phyloP scores from a whole-genome alignment of 2,329 filamentous ascomycete species.

The Plenodomus tracheiphilus region DNA sequence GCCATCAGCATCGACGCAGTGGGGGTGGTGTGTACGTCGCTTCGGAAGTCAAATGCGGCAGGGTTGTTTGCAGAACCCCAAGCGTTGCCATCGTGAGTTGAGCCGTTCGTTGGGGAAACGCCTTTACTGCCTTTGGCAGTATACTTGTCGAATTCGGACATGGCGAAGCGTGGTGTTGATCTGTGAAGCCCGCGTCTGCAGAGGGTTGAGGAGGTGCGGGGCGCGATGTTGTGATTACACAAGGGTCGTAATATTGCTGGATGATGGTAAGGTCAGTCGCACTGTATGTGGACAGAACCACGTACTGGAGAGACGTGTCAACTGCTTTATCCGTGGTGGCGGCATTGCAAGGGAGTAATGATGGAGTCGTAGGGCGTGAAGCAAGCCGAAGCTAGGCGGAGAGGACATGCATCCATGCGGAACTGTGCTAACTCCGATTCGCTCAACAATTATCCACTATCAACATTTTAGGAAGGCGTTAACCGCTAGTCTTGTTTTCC shows the following conservation, averaged over 20 bases:
- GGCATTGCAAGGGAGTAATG: slow-evolving; percentile 23
- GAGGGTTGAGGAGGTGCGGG: no score
- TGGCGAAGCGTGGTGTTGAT: slow-evolving; percentile 20
- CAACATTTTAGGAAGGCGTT: neutral
- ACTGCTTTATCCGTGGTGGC: slow-evolving; percentile 20
- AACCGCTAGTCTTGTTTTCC: no score
- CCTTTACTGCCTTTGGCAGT: slow-evolving; percentile 32
- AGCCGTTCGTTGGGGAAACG: slow-evolving; percentile 12
- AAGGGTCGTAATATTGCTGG: no score
- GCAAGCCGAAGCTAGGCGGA: slow-evolving; percentile 17
- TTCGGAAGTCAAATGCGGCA: slow-evolving; percentile 60
- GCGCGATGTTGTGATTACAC: no score
- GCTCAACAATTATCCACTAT: neutral
- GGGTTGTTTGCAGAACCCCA: slow-evolving; percentile 52
- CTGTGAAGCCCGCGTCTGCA: slow-evolving; percentile 11
- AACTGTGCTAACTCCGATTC: slow-evolving; percentile 8
- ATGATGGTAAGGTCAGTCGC: slow-evolving; percentile 30
- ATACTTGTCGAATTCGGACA: slow-evolving; percentile 38
- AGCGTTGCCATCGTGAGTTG: slow-evolving; percentile 25
- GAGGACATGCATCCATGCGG: slow-evolving; percentile 2
- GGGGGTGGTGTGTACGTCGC: slow-evolving; percentile 45
- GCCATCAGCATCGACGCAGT: slow-evolving; percentile 75
- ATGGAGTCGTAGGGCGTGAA: slow-evolving; percentile 10
- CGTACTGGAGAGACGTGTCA: slow-evolving; percentile 35
- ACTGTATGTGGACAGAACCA: slow-evolving; percentile 24